phyloP scores from a whole-genome alignment of 1,139 yeast genomes.

The Sugiyamaella novakii region DNA sequence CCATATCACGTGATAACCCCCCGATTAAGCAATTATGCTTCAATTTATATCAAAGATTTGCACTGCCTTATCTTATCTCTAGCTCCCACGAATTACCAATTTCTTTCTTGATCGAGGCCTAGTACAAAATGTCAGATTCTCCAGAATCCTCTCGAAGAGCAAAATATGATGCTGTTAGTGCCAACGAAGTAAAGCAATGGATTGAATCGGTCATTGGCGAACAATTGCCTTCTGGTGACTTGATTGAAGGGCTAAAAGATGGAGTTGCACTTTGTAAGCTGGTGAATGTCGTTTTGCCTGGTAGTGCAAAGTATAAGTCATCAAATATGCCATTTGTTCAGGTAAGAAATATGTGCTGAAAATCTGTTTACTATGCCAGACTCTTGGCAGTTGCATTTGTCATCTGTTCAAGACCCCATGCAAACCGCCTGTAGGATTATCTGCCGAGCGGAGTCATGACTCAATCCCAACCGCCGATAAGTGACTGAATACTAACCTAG shows the following conservation, averaged over 20 bases:
- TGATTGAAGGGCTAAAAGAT: slow-evolving; percentile 60
- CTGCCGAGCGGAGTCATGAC: neutral
- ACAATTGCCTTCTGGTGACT: slow-evolving; percentile 31
- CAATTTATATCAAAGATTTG: neutral
- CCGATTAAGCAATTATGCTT: neutral
- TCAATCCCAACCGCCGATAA: no score
- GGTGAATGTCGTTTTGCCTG: slow-evolving; percentile 44
- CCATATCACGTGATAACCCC: neutral
- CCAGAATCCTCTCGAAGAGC: slow-evolving; percentile 22
- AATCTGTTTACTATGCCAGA: neutral
- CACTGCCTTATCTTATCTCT: no score
- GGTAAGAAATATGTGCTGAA: no score
- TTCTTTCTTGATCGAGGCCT: no score
- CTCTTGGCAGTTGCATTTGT: neutral
- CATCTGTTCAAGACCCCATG: no score
- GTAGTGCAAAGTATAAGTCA: slow-evolving; percentile 55
- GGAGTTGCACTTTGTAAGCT: slow-evolving; percentile 65
- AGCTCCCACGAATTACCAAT: no score
- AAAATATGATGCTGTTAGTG: slow-evolving; percentile 31
- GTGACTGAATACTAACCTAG: neutral
- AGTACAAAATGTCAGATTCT: slow-evolving; percentile 12
- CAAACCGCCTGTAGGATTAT: no score
- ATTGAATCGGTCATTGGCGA: slow-evolving; percentile 34
- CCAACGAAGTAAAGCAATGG: slow-evolving; percentile 35
- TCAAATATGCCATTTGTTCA: slow-evolving; percentile 83